Base-by-base conservation (phyloP, 2,329 filamentous ascomycete genomes). In the Aspergillus niger region DNA sequence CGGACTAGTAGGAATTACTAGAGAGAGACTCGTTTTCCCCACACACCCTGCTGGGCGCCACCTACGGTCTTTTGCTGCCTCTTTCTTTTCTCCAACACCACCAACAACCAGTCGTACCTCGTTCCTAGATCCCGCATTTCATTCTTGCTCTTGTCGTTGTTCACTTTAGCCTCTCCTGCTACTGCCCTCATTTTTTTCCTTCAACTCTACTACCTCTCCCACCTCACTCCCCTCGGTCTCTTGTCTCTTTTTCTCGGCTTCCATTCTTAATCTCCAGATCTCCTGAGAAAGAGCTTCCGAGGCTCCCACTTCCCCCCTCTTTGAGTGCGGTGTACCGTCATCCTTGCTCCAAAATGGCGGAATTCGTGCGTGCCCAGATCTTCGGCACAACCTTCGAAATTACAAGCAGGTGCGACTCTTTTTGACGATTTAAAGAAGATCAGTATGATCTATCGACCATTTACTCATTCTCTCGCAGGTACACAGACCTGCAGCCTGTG, bases 381-480 rank as follows among this genome's bases (percentile, higher is more conserved):
- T 99, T 99, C 77, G 95, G 95, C 77, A 99, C 95, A 65, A 98
- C 95, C 71, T 99, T 99, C 77, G 95, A 99, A 87, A 98, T 98
- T 81, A 99, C 95, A 71, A 97, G 93, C 81, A 91, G 95, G 92
- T 97, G 87, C 65, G 73, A 61, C 47, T 17, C 2, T 28, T 20
- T 28, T 28, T 28, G 2, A 55, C 43, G 41, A n/a, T 47, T 20
- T 39, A n/a, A 24, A 26, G 13, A 11, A 10, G 28, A n/a, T 13
- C 22, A 41, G 56, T 17, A 24, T 22, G 50, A 52, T 8, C 53
- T 26, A 17, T 54, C 15, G 32, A 58, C 44, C 38, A 22, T 61
- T 55, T 58, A 65, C 59, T 76, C 68, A 75, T 66, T 53, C 32
- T 60, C 60, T 57, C 59, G 67, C 75, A 97, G 93, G 82, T 98